A percentile compares a stretch with the other conserved stretches of the same genome.
Conservation (phyloP, 805 yeast species). For the Suhomyces sp. region DNA sequence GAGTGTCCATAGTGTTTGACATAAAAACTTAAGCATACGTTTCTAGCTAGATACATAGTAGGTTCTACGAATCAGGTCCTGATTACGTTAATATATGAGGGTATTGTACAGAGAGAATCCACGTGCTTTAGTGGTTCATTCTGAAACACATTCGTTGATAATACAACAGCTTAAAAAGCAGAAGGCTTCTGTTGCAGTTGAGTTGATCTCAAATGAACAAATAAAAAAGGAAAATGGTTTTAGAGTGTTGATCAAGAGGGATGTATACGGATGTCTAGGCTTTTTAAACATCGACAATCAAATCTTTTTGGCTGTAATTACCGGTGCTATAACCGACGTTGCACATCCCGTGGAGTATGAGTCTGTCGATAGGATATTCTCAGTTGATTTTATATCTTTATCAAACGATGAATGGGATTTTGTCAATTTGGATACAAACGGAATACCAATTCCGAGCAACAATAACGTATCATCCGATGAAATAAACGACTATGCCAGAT, state of each 20-base stretch:
- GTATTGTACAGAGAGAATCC: constrained; percentile 31
- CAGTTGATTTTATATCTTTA: constrained; percentile 85
- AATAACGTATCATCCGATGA: constrained; percentile 27
- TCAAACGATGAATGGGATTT: constrained; percentile 77
- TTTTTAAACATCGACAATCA: constrained; percentile 66
- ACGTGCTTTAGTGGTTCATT: constrained; percentile 27
- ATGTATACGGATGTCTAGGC: constrained; percentile 72
- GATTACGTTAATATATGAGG: constrained; percentile 19
- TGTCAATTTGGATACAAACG: constrained; percentile 63
- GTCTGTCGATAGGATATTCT: constrained; percentile 71
- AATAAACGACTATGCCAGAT: constrained; percentile 20
- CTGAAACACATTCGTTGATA: constrained; percentile 30
- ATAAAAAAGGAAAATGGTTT: constrained; percentile 39
- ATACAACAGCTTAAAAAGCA: constrained; percentile 21
- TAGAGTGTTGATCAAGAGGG: constrained; percentile 34
- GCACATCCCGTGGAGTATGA: constrained; percentile 83
- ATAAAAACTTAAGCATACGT: background rate
- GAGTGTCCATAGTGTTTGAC: constrained; percentile 1
- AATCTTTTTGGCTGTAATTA: constrained; percentile 73
- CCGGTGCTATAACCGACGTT: constrained; percentile 64
- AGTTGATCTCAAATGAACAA: constrained; percentile 37
- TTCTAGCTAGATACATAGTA: background rate
- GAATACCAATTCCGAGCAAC: constrained; percentile 53
- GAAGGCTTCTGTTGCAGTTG: constrained; percentile 42
- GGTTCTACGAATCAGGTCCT: background rate